Evolutionary conservation across 495 filamentous ascomycete genomes (phyloP).

Genomic region (Aspergillus nidulans): DNA sequence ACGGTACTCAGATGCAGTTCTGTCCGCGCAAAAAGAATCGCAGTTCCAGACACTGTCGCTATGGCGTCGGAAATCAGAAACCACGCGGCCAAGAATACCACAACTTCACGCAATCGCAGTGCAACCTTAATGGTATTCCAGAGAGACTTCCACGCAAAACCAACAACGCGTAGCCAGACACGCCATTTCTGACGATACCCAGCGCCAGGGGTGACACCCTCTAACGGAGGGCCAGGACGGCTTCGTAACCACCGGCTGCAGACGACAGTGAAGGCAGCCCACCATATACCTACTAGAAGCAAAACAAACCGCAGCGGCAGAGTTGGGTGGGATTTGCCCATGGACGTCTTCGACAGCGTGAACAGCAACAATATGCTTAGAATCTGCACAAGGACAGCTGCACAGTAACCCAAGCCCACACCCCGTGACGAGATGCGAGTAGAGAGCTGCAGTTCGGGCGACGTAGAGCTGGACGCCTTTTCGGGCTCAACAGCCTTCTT

Average conservation of each 20-base stretch:
- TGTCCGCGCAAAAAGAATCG: conserved; percentile 89
- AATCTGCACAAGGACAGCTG: conserved; percentile 70
- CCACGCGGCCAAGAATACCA: conserved; percentile 82
- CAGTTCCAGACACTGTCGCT: conserved; percentile 83
- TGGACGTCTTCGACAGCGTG: conserved; percentile 61
- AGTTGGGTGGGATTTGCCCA: conserved; percentile 27
- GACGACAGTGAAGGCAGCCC: conserved; percentile 78
- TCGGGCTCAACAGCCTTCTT: conserved; percentile 1
- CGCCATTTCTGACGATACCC: conserved; percentile 24
- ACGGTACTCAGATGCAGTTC: conserved; percentile 74
- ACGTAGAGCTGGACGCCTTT: conserved; percentile 26
- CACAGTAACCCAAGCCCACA: conserved; percentile 75
- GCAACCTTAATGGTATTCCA: conserved; percentile 74
- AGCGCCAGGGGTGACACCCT: conserved; percentile 16
- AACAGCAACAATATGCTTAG: conserved; percentile 64
- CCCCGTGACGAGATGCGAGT: conserved; percentile 77
- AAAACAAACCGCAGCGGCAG: conserved; percentile 68
- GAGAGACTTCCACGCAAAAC: conserved; percentile 76
- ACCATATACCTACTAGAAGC: conserved; percentile 82
- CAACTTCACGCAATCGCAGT: conserved; percentile 66
- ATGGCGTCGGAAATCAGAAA: conserved; percentile 86
- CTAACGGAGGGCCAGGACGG: conserved; percentile 75
- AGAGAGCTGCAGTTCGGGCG: conserved; percentile 66
- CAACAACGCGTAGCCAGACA: conserved; percentile 50
- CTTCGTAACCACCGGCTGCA: conserved; percentile 75